phyloP scores from a whole-genome alignment of 495 filamentous ascomycete genomes.

The Neohortaea acidophila region DNA sequence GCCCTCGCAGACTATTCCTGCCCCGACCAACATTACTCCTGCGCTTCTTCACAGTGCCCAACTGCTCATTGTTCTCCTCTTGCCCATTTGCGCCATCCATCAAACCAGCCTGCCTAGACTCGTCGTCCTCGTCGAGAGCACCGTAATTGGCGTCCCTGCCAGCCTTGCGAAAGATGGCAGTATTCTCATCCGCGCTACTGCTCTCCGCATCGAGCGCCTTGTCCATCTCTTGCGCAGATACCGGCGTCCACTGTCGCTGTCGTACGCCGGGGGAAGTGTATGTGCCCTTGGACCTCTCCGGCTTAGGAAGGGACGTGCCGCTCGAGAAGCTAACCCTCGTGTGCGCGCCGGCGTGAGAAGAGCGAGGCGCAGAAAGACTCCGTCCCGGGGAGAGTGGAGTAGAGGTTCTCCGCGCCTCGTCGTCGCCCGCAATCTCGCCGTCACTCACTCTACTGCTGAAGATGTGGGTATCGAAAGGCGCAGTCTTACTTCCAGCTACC shows the following conservation, averaged over 20 bases:
- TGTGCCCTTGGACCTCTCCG: constrained; percentile 8
- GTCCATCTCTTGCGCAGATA: background rate
- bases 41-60: background rate
- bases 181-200: constrained; percentile 20
- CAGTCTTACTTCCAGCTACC: background rate
- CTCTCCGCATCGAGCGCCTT: constrained; percentile 3
- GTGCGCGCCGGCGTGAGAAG: no score
- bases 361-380: background rate
- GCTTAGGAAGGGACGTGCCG: background rate
- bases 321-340: constrained; percentile 12
- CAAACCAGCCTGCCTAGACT: background rate
- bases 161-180: constrained; percentile 14
- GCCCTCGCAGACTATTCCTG: constrained; percentile 1
- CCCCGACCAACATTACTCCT: no score
- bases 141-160: constrained; percentile 5
- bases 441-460: background rate
- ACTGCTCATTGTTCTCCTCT: background rate
- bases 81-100: constrained; percentile 1
- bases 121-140: constrained; percentile 7
- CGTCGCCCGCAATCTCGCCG: background rate
- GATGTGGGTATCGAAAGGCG: background rate
- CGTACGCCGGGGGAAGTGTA: constrained; percentile 4
- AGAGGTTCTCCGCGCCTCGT: background rate
- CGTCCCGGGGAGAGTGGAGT: background rate
- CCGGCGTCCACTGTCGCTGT: background rate